Evolutionary conservation across 352 stramenopile genomes (phyloP), one percentile per base, ranked within the genome.

Genomic region (Plasmopara halstedii): DNA sequence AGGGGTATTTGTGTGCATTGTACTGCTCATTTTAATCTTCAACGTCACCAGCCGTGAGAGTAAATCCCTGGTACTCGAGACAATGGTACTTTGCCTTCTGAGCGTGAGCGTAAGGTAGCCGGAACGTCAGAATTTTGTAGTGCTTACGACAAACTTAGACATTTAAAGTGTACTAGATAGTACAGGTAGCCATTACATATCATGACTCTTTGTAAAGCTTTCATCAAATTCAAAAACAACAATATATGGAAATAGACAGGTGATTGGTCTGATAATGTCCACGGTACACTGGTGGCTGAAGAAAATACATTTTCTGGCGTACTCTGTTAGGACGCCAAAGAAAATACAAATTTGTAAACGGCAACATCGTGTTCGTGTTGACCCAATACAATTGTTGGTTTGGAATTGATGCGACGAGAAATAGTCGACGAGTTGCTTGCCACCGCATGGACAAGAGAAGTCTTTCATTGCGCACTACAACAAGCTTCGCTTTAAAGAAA

Each of bases 401-500:
- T 26, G 35, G 15, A 2, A 35, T 15, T 31, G 6, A 11, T 31
- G 6, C 26, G 29, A 11, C 14, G 6, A 35, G 29, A 35, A 35
- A 5, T 8, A 35, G 15, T 8, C 31, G 15, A 17, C 25, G 37
- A 50, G 32, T 42, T 50, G 42, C 39, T 7, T 19, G 36, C n/a
- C 39, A 58, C 42, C 42, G 58, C 31, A 49, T 10, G 50, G 55
- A 34, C 50, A 59, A 59, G 50, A 40, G 39, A 43, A 64, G 39
- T 56, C 39, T 56, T 19, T 59, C 39, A 20, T 29, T 50, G 38
- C 36, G 18, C 15, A 32, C 33, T 37, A 40, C 31, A 43, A 36
- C 18, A 10, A 29, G 25, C 25, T 29, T 4, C 25, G 11, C 25
- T 10, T 6, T 10, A 4, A 29, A 10, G n/a, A 42, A 50, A 34